A percentile compares a stretch with the other conserved stretches of the same genome.
phyloP scores from a whole-genome alignment of 495 filamentous ascomycete genomes.

The Neurospora intermedia region DNA sequence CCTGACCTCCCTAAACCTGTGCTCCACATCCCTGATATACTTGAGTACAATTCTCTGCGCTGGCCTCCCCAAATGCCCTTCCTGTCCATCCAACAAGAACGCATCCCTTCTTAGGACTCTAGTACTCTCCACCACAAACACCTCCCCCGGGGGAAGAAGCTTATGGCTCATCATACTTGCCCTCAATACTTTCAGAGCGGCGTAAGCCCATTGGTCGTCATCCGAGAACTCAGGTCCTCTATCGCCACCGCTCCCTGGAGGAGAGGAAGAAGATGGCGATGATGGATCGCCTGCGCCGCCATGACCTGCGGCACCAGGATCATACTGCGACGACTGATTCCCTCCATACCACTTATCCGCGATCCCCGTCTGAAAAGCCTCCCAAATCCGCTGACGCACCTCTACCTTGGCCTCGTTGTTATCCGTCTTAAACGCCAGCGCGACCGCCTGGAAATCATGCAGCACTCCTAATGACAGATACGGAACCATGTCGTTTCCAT shows the following conservation, averaged over 20 bases:
- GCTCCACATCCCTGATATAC: constrained; percentile 56
- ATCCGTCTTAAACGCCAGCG: constrained; percentile 62
- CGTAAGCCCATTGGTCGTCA: constrained; percentile 62
- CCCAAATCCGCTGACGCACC: constrained; percentile 55
- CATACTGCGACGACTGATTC: constrained; percentile 3
- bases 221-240: constrained; percentile 21
- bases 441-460: constrained; percentile 63
- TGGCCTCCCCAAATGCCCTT: constrained; percentile 42
- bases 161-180: constrained; percentile 61
- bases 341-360: constrained; percentile 35
- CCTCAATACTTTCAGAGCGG: constrained; percentile 53
- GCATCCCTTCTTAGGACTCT: constrained; percentile 49
- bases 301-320: not conserved
- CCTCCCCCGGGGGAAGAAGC: constrained; percentile 64
- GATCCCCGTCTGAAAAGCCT: constrained; percentile 41
- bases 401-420: constrained; percentile 52
- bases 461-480: constrained; percentile 63
- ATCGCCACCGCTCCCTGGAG: not conserved
- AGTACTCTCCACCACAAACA: constrained; percentile 60
- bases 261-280: not conserved
- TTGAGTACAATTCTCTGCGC: constrained; percentile 55
- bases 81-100: constrained; percentile 30
- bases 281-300: not conserved
- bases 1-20: constrained; percentile 55
- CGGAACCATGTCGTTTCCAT: constrained; percentile 64